Evolutionary conservation across 2,329 filamentous ascomycete species (phyloP).

Genomic region (Talaromyces albobiverticillius): DNA sequence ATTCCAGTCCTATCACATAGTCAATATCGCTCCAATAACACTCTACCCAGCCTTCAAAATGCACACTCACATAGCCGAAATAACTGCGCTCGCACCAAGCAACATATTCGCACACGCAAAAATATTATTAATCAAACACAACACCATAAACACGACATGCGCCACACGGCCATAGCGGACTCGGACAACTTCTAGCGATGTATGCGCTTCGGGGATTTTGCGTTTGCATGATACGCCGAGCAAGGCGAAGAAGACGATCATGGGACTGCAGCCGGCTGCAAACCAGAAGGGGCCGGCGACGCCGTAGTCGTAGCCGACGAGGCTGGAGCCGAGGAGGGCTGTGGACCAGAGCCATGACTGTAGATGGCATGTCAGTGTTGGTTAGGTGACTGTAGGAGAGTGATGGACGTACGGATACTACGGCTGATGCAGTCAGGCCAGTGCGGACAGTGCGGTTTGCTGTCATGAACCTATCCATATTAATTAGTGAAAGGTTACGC

Average conservation of each 20-base stretch:
- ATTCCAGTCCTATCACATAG: constrained; percentile 42
- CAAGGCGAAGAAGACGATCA: constrained; percentile 56
- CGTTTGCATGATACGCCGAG: constrained; percentile 53
- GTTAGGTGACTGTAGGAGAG: neutral
- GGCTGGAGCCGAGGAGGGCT: constrained; percentile 49
- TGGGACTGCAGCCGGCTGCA: constrained; percentile 54
- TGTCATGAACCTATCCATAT: constrained; percentile 47
- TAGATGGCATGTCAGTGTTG: neutral
- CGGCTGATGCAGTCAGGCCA: constrained; percentile 53
- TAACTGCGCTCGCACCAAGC: constrained; percentile 44
- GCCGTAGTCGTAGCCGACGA: constrained; percentile 55
- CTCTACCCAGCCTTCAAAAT: constrained; percentile 12
- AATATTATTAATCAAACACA: constrained; percentile 55
- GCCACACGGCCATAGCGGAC: constrained; percentile 49
- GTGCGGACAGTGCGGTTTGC: constrained; percentile 52
- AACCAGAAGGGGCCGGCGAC: constrained; percentile 59
- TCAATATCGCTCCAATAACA: neutral
- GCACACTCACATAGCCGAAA: constrained; percentile 33
- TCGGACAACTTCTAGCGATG: constrained; percentile 52
- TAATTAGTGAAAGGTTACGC: neutral
- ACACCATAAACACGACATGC: constrained; percentile 52
- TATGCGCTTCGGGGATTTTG: constrained; percentile 54
- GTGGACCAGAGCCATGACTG: constrained; percentile 55
- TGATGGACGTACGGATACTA: constrained; percentile 43
- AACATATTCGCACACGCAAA: constrained; percentile 55